These are phyloP conservation scores for Talaromyces sp. DNA, from an alignment of 2,329 filamentous ascomycete genomes.

Conservation along the genomic window DNA sequence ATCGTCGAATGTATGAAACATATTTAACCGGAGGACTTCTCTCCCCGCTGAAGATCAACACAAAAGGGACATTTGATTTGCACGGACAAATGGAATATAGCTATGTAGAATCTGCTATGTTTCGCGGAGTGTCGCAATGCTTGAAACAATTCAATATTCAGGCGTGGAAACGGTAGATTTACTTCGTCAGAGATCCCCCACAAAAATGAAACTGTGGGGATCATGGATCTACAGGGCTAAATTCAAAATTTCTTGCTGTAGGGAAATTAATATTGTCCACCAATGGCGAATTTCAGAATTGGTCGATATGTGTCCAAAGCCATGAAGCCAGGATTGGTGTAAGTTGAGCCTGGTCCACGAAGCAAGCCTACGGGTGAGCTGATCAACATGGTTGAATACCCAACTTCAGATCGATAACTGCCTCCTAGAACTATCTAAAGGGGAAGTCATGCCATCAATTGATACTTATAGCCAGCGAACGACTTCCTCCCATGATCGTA, in stretches of 20 bases:
- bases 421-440: not conserved
- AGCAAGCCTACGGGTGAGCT: slow-evolving; percentile 9
- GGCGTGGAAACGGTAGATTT: not conserved
- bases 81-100: not conserved
- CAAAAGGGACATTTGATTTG: not conserved
- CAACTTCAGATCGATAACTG: slow-evolving; percentile 10
- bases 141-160: not conserved
- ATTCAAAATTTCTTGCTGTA: not conserved
- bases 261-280: not conserved
- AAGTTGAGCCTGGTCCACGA: not conserved
- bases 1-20: slow-evolving; percentile 1
- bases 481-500: not conserved
- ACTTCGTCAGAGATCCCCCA: not conserved
- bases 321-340: slow-evolving; percentile 9
- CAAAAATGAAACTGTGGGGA: not conserved
- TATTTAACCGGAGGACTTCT: not conserved
- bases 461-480: not conserved
- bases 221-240: not conserved
- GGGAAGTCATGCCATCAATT: not conserved
- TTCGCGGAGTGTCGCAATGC: slow-evolving; percentile 10
- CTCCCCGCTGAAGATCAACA: not conserved
- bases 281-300: not conserved
- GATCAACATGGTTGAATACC: slow-evolving; percentile 3
- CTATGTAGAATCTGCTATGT: not conserved
- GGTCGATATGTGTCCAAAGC: not conserved